phyloP scores from a whole-genome alignment of 768 basidiomycete genomes.

The Suillus discolor region DNA sequence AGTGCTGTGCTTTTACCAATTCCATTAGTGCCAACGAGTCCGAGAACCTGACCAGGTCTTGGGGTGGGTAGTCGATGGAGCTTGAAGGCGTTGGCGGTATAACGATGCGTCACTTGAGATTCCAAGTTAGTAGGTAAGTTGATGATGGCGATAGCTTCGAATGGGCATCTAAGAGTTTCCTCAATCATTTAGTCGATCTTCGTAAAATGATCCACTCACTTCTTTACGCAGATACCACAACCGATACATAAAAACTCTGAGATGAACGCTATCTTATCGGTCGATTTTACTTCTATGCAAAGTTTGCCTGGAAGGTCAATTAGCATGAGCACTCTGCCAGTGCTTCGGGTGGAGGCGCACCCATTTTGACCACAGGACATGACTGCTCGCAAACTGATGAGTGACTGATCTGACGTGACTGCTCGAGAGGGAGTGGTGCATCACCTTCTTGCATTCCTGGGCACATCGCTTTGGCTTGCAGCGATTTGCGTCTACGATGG shows the following conservation, averaged over 20 bases:
- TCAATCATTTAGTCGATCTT: slow-evolving; percentile 8
- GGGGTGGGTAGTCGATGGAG: slow-evolving; percentile 97
- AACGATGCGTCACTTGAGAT: slow-evolving; percentile 96
- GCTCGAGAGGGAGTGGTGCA: neutral
- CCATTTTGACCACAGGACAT: slow-evolving; percentile 98
- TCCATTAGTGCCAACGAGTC: slow-evolving; percentile 98
- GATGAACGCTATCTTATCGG: slow-evolving; percentile 98
- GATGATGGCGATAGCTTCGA: slow-evolving; percentile 98
- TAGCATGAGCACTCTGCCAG: neutral
- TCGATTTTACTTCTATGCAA: slow-evolving; percentile 96
- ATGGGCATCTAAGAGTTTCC: slow-evolving; percentile 78
- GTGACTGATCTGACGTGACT: slow-evolving; percentile 13
- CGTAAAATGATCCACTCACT: slow-evolving; percentile 54
- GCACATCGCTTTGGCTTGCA: slow-evolving; percentile 98
- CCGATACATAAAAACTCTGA: slow-evolving; percentile 99
- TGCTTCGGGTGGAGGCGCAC: slow-evolving; percentile 40
- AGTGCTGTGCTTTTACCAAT: slow-evolving; percentile 99
- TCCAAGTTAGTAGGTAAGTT: slow-evolving; percentile 98
- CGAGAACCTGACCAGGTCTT: slow-evolving; percentile 96
- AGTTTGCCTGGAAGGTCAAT: slow-evolving; percentile 70
- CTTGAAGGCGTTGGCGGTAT: slow-evolving; percentile 98
- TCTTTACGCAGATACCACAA: slow-evolving; percentile 99
- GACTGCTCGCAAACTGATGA: slow-evolving; percentile 47
- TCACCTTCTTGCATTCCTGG: slow-evolving; percentile 97
- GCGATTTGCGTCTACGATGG: slow-evolving; percentile 87